Conservation (phyloP, 2,329 filamentous ascomycete species). For the Epichloe coenophiala region DNA sequence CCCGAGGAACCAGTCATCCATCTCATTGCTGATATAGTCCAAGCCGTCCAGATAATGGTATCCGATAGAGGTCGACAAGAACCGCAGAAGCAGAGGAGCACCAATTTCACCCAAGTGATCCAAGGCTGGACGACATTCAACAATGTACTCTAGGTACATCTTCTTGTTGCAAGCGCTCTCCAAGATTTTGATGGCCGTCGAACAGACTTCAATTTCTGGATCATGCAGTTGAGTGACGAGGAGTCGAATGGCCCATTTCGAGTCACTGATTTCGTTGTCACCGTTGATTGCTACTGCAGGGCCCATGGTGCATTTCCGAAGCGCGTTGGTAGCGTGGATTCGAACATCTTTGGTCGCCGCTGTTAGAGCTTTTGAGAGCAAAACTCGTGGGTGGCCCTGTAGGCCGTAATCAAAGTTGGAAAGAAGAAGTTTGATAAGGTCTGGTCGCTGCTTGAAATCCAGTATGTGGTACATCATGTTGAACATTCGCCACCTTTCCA, state of each 20-base stretch:
- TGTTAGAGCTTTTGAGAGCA: constrained; percentile 87
- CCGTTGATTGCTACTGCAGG: constrained; percentile 24
- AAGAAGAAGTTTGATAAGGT: constrained; percentile 78
- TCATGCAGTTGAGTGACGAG: constrained; percentile 98
- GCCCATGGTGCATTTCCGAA: constrained; percentile 70
- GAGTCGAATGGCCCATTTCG: constrained; percentile 90
- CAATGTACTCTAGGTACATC: constrained; percentile 83
- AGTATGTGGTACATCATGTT: constrained; percentile 99
- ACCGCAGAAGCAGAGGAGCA: constrained; percentile 79
- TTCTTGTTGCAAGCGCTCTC: constrained; percentile 95
- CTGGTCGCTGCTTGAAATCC: constrained; percentile 78
- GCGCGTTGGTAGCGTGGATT: constrained; percentile 74
- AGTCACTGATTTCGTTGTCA: constrained; percentile 41
- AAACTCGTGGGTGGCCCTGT: constrained; percentile 77
- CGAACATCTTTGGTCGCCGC: constrained; percentile 83
- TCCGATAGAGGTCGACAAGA: constrained; percentile 88
- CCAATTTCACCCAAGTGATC: constrained; percentile 96
- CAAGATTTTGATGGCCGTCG: constrained; percentile 89
- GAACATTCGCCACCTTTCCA: constrained; percentile 95
- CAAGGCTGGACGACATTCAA: constrained; percentile 85
- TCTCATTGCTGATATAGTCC: constrained; percentile 98
- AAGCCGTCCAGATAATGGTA: constrained; percentile 95
- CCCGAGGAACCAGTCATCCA: constrained; percentile 99
- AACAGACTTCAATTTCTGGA: constrained; percentile 90
- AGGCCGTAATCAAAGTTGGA: constrained; percentile 87